Evolutionary conservation across 768 basidiomycete genomes (phyloP).

Genomic region (Clavulina sp.): DNA sequence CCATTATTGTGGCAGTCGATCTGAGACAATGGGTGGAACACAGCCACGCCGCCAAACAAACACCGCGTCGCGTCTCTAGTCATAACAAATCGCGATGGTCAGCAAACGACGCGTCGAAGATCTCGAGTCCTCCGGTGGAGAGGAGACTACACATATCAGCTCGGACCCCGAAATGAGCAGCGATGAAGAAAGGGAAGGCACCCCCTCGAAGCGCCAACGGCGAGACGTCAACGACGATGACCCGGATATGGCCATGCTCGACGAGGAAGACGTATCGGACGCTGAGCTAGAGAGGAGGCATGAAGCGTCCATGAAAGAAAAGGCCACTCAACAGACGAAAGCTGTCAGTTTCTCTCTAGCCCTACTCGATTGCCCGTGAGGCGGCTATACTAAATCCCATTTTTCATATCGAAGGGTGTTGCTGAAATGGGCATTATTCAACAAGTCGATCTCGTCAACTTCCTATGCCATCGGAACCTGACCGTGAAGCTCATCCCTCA

Average conservation of each 20-base stretch:
- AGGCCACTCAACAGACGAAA: background rate
- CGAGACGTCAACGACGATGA: background rate
- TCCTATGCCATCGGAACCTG: slow-evolving; percentile 87
- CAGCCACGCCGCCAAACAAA: no score
- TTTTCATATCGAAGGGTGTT: slow-evolving; percentile 38
- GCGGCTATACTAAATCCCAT: background rate
- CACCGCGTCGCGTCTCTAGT: no score
- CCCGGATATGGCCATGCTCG: background rate
- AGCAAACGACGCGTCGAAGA: background rate
- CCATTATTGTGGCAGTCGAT: no score
- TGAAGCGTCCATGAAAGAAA: background rate
- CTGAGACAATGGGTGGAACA: no score
- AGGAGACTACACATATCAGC: no score
- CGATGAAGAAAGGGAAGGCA: background rate
- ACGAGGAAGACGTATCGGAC: background rate
- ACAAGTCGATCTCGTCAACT: slow-evolving; percentile 70
- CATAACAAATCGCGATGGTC: no score
- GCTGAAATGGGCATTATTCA: slow-evolving; percentile 84
- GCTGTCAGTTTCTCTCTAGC: background rate
- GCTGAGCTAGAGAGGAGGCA: background rate
- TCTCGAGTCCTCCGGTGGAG: no score
- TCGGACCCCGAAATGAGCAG: background rate
- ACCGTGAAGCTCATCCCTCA: slow-evolving; percentile 78
- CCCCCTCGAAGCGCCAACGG: background rate
- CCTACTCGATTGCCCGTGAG: background rate